Base-by-base conservation (phyloP, 2,329 filamentous ascomycete genomes). In the Pochonia chlamydosporia region DNA sequence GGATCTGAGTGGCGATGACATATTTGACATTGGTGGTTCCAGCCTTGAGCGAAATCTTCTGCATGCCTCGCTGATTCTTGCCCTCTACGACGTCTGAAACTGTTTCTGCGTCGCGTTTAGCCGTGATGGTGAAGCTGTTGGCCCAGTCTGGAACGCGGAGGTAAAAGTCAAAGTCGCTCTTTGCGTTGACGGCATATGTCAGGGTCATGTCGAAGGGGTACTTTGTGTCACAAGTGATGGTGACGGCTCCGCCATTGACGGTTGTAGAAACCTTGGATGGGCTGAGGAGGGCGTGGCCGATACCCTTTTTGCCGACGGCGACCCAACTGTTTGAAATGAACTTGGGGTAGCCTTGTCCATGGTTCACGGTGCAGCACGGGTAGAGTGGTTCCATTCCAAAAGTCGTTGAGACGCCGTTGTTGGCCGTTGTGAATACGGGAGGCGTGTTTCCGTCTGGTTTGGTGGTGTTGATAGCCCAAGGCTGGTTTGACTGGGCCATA, bases 301-400 rank as follows among this genome's bases (percentile, higher is more conserved):
- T 54, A 3, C 72, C 72, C n/a, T 64, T 61, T 3, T 63, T 54
- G 3, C 69, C 71, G 3, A 66, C 58, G 9, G 54, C 56, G 5
- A 73, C 68, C 60, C 69, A 81, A 49, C 69, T 70, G 47, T 69
- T 65, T 9, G 73, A 59, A 57, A 76, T 56, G 47, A 76, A 79
- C 52, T 81, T 81, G 0, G 78, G 76, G 50, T 73, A 78, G 8
- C 73, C 78, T 54, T 80, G 76, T 1, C 70, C 72, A 52, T 80
- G 75, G 48, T 81, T 81, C 49, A 81, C 78, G 1, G 76, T 78
- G 53, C 78, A 81, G 59, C 77, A 81, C 2, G 73, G 72, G 40
- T 65, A 78, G 28, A 75, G 68, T 2, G 73, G 73, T 47, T 78
- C 75, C 13, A 79, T 61, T 1, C 75, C 76, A 54, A 49, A 73